Evolutionary conservation across 1,284 basidiomycete species (phyloP), one percentile per base, ranked within the genome.

Genomic region (Microbotryomycetes sp.): DNA sequence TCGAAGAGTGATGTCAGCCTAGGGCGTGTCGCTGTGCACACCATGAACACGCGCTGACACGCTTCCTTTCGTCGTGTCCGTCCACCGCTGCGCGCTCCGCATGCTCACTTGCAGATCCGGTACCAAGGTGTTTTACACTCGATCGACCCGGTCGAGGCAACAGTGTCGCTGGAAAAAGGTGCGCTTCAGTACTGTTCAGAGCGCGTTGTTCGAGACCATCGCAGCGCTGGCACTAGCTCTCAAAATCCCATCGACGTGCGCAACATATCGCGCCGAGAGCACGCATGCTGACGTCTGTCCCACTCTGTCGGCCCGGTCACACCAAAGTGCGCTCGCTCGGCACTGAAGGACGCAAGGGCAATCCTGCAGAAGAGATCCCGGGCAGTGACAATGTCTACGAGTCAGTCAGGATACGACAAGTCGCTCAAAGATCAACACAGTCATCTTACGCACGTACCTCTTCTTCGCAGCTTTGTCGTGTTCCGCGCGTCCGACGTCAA

Each of bases 401-500:
- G 71, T 72, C 16, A 26, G 70, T 65, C n/a, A 31, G n/a, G n/a
- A n/a, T n/a, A n/a, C n/a, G n/a, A n/a, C n/a, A n/a, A n/a, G n/a
- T n/a, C n/a, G n/a, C n/a, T n/a, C n/a, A n/a, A n/a, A n/a, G n/a
- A n/a, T n/a, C n/a, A 18, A 41, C 35, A 11, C 35, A 41, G 9
- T 41, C 35, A 41, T 41, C 35, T 41, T 9, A 41, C 18, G 9
- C 35, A 41, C 18, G 11, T 41, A 18, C 56, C 13, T 18, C 21
- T 56, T n/a, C 7, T 41, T 41, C 35, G 11, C 59, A 73, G 72
- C 61, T 72, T 67, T 54, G 69, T 73, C 59, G 70, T 73, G 54
- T 73, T 73, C 64, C 62, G 70, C 31, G 72, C 72, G 9, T 62
- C 66, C 49, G 72, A 73, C 57, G 70, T 73, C 52, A 73, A 72